phyloP scores from a whole-genome alignment of 2,329 filamentous ascomycete genomes.

The Ceratocystis lukuohia region DNA sequence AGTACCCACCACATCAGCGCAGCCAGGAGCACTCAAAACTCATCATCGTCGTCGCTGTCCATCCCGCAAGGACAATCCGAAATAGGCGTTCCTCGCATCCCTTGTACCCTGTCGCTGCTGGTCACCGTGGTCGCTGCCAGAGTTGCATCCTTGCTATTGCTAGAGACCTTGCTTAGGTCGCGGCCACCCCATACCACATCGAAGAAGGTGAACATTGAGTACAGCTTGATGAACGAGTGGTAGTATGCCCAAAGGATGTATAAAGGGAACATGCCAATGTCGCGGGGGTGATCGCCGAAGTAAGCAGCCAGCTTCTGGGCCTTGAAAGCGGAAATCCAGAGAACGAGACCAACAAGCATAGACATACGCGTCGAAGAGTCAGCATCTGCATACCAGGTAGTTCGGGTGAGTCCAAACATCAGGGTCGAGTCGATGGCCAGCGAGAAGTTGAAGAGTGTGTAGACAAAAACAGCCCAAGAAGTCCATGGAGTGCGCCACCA shows the following conservation, averaged over 20 bases:
- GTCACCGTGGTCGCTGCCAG: neutral
- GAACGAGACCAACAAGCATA: constrained; percentile 20
- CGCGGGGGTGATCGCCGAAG: constrained; percentile 37
- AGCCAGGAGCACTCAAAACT: neutral
- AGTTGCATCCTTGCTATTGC: neutral
- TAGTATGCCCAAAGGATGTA: constrained; percentile 43
- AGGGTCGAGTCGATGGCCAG: constrained; percentile 37
- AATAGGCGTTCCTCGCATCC: neutral
- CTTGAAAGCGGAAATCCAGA: constrained; percentile 44
- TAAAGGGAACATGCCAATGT: constrained; percentile 36
- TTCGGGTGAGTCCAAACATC: constrained; percentile 23
- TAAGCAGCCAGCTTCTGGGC: constrained; percentile 42
- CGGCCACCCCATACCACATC: constrained; percentile 29
- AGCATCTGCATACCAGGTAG: constrained; percentile 13
- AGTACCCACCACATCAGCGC: neutral
- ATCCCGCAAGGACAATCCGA: neutral
- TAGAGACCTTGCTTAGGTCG: constrained; percentile 10
- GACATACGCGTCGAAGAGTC: neutral
- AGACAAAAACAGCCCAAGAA: constrained; percentile 42
- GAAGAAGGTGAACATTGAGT: constrained; percentile 40
- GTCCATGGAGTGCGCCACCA: constrained; percentile 35
- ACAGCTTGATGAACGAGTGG: constrained; percentile 45
- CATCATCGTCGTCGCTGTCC: neutral
- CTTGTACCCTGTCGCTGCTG: neutral
- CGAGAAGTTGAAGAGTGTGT: constrained; percentile 42